Evolutionary conservation across 2,329 filamentous ascomycete genomes (phyloP).

Genomic region (Monilinia fructicola): DNA sequence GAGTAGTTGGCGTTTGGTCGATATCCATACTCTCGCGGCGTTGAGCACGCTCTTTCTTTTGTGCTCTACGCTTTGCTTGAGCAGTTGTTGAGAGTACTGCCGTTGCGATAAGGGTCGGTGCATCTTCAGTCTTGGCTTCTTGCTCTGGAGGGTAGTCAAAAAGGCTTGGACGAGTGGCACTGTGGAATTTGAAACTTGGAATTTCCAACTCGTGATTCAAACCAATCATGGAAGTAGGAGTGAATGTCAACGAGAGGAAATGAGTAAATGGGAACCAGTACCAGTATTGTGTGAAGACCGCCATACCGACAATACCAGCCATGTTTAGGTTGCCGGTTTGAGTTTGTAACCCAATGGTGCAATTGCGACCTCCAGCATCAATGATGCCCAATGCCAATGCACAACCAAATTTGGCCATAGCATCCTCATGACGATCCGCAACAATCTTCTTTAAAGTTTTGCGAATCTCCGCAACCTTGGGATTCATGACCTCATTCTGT

Average conservation of each 20-base stretch:
- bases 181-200: slow-evolving; percentile 92
- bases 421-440: slow-evolving; percentile 92
- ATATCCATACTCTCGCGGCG: slow-evolving; percentile 94
- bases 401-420: slow-evolving; percentile 98
- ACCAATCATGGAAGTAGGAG: slow-evolving; percentile 93
- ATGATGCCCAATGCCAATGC: slow-evolving; percentile 94
- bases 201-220: slow-evolving; percentile 93
- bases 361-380: slow-evolving; percentile 95
- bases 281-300: slow-evolving; percentile 99
- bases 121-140: slow-evolving; percentile 91
- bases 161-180: slow-evolving; percentile 87
- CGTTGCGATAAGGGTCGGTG: slow-evolving; percentile 89
- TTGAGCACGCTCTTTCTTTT: slow-evolving; percentile 89
- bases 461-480: slow-evolving; percentile 85
- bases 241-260: slow-evolving; percentile 93
- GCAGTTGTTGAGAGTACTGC: slow-evolving; percentile 95
- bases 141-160: slow-evolving; percentile 98
- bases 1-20: slow-evolving; percentile 73
- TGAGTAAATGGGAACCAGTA: slow-evolving; percentile 99
- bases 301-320: slow-evolving; percentile 96
- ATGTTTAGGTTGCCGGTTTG: slow-evolving; percentile 99
- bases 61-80: slow-evolving; percentile 90
- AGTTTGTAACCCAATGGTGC: slow-evolving; percentile 95
- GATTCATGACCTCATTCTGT: slow-evolving; percentile 98
- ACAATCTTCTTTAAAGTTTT: slow-evolving; percentile 95